phyloP scores from a whole-genome alignment of 352 stramenopile species.

The Poterioochromonas sp. region DNA sequence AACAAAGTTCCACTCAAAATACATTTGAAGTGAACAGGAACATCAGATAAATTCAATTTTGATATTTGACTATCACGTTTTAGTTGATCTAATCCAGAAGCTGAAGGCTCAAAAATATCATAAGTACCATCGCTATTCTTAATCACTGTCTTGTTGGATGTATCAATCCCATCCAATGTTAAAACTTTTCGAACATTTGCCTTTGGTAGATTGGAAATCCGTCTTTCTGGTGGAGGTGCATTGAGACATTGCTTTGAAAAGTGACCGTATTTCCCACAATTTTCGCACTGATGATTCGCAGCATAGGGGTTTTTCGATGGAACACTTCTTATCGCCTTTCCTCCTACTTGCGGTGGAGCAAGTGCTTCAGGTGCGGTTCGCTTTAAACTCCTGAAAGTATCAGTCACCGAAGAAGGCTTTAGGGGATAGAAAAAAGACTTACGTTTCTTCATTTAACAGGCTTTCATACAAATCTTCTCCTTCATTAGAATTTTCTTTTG shows the following conservation, averaged over 20 bases:
- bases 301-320: no score
- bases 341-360: not conserved
- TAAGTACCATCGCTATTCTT: constrained; percentile 9
- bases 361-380: not conserved
- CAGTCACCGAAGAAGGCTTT: no score
- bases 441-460: no score
- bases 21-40: constrained; percentile 18
- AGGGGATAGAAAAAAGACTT: no score
- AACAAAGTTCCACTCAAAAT: not conserved
- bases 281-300: not conserved
- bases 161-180: not conserved
- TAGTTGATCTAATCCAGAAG: not conserved
- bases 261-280: not conserved
- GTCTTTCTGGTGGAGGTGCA: not conserved
- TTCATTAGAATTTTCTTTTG: no score
- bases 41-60: not conserved
- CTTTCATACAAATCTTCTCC: no score
- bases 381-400: not conserved
- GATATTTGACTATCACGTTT: not conserved
- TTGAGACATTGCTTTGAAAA: not conserved
- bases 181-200: not conserved
- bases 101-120: not conserved
- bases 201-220: not conserved
- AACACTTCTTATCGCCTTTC: not conserved
- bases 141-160: not conserved